phyloP scores from a whole-genome alignment of 495 filamentous ascomycete species.

The Halenospora varia region DNA sequence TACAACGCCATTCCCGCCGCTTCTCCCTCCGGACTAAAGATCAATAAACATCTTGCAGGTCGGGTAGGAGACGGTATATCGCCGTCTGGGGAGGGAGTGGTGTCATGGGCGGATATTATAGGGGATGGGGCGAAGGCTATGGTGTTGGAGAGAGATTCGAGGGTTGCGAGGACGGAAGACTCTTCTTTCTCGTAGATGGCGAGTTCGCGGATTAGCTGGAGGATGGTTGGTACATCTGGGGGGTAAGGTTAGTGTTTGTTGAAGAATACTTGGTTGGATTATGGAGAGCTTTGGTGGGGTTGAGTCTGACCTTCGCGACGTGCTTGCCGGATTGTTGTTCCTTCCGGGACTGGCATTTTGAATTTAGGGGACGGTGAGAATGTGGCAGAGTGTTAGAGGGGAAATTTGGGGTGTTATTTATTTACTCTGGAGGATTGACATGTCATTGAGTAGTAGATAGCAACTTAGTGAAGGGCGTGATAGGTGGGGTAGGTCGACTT shows the following conservation, averaged over 20 bases:
- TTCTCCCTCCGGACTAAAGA: constrained; percentile 35
- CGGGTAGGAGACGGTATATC: constrained; percentile 24
- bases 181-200: constrained; percentile 77
- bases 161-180: constrained; percentile 72
- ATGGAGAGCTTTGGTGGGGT: not conserved
- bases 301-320: not conserved
- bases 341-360: not conserved
- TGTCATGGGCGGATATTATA: constrained; percentile 46
- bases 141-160: constrained; percentile 65
- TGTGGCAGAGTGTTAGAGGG: not conserved
- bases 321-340: not conserved
- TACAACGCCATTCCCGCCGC: constrained; percentile 56
- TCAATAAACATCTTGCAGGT: constrained; percentile 30
- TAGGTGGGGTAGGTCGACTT: no score
- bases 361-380: no score
- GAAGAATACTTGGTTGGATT: no score
- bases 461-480: no score
- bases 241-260: not conserved
- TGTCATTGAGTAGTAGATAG: no score
- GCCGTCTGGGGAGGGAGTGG: constrained; percentile 31
- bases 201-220: constrained; percentile 80
- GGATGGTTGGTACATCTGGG: constrained; percentile 78
- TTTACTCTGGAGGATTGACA: no score
- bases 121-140: constrained; percentile 48
- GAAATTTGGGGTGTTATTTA: not conserved